Conservation (phyloP, 2,329 filamentous ascomycete species). For the Nigrospora oryzae region DNA sequence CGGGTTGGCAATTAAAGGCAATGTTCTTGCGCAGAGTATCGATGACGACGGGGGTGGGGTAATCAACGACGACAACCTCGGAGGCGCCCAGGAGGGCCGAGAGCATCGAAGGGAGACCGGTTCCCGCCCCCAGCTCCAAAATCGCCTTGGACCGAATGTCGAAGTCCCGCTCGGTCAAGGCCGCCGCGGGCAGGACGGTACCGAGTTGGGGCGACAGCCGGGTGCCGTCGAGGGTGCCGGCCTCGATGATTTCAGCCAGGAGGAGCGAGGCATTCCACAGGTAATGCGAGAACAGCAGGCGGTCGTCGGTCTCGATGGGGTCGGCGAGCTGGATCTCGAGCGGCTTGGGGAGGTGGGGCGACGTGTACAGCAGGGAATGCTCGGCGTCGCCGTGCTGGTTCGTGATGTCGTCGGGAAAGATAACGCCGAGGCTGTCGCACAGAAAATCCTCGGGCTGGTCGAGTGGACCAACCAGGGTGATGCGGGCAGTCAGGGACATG, state of each 20-base stretch:
- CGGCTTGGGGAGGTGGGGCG: slow-evolving; percentile 36
- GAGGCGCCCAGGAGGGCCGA: slow-evolving; percentile 35
- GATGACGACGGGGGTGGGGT: slow-evolving; percentile 54
- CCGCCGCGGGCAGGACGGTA: background rate
- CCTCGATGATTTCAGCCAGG: slow-evolving; percentile 47
- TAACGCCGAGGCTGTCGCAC: slow-evolving; percentile 46
- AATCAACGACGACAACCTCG: slow-evolving; percentile 56
- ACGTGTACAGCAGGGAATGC: slow-evolving; percentile 50
- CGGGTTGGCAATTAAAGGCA: slow-evolving; percentile 33
- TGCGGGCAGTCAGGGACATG: slow-evolving; percentile 40
- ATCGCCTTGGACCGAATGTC: slow-evolving; percentile 41
- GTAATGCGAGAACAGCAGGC: slow-evolving; percentile 61
- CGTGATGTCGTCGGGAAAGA: slow-evolving; percentile 60
- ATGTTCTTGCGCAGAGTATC: slow-evolving; percentile 51
- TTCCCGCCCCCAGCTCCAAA: slow-evolving; percentile 62
- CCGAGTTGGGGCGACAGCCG: background rate
- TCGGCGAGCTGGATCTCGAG: slow-evolving; percentile 37
- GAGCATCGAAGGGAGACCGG: slow-evolving; percentile 44
- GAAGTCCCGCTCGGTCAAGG: slow-evolving; percentile 21
- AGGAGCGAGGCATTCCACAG: slow-evolving; percentile 61
- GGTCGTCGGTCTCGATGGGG: slow-evolving; percentile 41
- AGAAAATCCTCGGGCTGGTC: slow-evolving; percentile 52
- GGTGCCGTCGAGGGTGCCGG: slow-evolving; percentile 29
- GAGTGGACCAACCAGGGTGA: slow-evolving; percentile 28
- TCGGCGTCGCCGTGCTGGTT: slow-evolving; percentile 58